A percentile compares a stretch with the other conserved stretches of the same genome.
phyloP scores from a whole-genome alignment of 2,329 filamentous ascomycete genomes.

The Hymenoscyphus salicellus region DNA sequence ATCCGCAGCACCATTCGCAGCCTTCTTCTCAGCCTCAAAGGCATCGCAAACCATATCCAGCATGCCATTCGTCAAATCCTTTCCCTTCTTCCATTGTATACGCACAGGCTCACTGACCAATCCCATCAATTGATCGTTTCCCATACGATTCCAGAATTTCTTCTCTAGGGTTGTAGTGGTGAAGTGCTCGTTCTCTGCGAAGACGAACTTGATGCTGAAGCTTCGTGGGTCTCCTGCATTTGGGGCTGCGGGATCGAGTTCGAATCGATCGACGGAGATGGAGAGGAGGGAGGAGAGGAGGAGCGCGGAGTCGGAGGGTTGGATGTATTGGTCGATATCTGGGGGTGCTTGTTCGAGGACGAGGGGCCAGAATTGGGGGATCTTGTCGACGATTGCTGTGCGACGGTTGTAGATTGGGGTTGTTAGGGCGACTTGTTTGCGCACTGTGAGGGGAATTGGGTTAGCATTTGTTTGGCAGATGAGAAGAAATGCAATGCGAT shows the following conservation, averaged over 20 bases:
- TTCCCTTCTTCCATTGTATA: conserved; percentile 77
- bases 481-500: neutral
- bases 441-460: conserved; percentile 51
- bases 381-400: conserved; percentile 64
- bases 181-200: conserved; percentile 79
- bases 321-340: conserved; percentile 85
- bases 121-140: conserved; percentile 66
- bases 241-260: conserved; percentile 50
- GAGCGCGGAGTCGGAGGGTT: conserved; percentile 72
- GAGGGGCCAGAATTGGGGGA: conserved; percentile 91
- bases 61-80: conserved; percentile 80
- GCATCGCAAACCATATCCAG: conserved; percentile 70
- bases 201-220: conserved; percentile 74
- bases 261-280: conserved; percentile 75
- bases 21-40: conserved; percentile 57
- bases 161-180: conserved; percentile 77
- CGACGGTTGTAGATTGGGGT: conserved; percentile 75
- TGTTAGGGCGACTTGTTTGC: conserved; percentile 67
- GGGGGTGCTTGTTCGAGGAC: conserved; percentile 83
- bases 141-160: conserved; percentile 81
- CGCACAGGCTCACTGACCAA: conserved; percentile 85
- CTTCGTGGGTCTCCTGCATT: conserved; percentile 70
- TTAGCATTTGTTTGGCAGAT: conserved; percentile 15
- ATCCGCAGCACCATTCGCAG: conserved; percentile 38
- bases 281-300: conserved; percentile 66